These are phyloP conservation scores for Brasilioporus rufonigricans DNA, from an alignment of 768 basidiomycete genomes.

Conservation along the genomic window DNA sequence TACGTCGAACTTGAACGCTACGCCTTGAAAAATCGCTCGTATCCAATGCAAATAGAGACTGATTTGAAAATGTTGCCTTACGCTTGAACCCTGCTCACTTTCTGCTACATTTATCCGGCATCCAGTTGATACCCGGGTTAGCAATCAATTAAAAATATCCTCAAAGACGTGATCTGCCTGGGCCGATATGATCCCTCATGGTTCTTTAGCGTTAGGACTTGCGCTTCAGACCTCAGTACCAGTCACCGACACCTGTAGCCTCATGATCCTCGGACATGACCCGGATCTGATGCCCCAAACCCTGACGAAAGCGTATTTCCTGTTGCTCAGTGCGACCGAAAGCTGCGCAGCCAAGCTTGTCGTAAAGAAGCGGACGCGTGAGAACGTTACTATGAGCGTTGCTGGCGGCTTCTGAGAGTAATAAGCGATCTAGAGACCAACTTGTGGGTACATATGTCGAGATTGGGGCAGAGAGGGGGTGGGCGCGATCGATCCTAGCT, in stretches of 20 bases:
- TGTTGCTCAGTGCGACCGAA: not conserved
- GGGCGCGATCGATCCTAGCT: too few relatives aligned
- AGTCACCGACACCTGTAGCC: not conserved
- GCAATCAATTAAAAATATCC: not conserved
- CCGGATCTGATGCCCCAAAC: not conserved
- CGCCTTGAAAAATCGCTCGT: not conserved
- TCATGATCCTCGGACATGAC: not conserved
- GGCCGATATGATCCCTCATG: not conserved
- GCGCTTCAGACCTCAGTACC: not conserved
- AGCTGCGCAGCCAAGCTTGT: too few relatives aligned
- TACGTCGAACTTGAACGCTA: not conserved
- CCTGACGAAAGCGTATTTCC: not conserved
- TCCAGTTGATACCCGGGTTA: not conserved
- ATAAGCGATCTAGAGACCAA: not conserved
- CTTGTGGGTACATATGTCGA: too few relatives aligned
- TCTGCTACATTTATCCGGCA: not conserved
- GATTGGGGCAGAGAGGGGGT: too few relatives aligned
- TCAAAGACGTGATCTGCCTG: not conserved
- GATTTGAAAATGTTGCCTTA: not conserved
- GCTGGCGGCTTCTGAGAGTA: not conserved
- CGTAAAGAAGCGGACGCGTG: not conserved
- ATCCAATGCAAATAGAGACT: not conserved
- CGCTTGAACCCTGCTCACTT: not conserved
- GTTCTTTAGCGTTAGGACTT: not conserved
- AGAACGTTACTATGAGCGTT: not conserved